Conservation (phyloP, 192 early-diverging fungal genomes). For the Entophlyctis luteolus region DNA sequence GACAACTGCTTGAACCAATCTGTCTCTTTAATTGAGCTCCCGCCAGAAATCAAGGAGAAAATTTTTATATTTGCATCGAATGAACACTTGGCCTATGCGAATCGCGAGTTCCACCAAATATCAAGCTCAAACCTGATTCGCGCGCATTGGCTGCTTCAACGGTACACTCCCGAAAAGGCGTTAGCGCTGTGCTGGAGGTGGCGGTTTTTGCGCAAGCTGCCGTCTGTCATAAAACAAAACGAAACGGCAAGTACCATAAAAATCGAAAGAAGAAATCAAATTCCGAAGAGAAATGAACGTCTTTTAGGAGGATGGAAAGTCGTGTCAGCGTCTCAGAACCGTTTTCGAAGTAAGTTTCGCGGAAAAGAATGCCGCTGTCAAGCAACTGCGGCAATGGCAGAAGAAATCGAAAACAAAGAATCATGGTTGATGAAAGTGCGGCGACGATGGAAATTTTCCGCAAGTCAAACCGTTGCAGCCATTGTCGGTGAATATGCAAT, state of each 20-base stretch:
- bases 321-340: not conserved
- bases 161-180: conserved; percentile 18
- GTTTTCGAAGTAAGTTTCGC: not conserved
- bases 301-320: too few species aligned
- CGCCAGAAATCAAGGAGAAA: conserved; percentile 20
- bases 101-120: conserved; percentile 22
- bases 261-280: not conserved
- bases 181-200: conserved; percentile 33
- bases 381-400: not conserved
- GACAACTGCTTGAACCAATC: too few species aligned
- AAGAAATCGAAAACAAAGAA: not conserved
- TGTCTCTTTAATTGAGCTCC: too few species aligned
- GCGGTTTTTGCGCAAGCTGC: conserved; percentile 25
- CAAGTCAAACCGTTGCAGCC: not conserved
- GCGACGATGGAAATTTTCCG: not conserved
- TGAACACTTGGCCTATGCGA: conserved; percentile 13
- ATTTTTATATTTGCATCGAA: conserved; percentile 31
- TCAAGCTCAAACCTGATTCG: conserved; percentile 22
- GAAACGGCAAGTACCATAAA: not conserved
- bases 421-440: not conserved
- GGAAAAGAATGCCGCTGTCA: conserved; percentile 13
- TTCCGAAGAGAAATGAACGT: not conserved
- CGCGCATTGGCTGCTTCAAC: conserved; percentile 24
- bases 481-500: not conserved
- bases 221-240: not conserved